Conservation (phyloP, 2,329 filamentous ascomycete species). For the Penicillium rolfsii region DNA sequence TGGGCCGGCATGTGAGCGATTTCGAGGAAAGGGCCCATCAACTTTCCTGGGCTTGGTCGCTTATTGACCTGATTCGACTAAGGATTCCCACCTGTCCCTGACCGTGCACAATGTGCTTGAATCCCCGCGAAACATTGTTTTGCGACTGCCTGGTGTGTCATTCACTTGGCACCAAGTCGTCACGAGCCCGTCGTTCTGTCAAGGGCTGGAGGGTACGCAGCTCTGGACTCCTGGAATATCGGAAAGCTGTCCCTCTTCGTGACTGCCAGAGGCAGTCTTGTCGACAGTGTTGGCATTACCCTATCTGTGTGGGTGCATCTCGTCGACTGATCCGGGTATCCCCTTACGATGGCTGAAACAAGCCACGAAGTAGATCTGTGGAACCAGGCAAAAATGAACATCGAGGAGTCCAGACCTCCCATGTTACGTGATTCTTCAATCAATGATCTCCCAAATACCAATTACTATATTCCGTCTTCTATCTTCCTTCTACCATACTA, state of each 20-base stretch:
- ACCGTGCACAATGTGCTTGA: not conserved
- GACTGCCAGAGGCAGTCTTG: not conserved
- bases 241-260: not conserved
- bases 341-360: not conserved
- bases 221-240: not conserved
- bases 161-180: not conserved
- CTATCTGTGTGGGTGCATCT: not conserved
- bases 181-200: not conserved
- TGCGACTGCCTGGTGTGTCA: not conserved
- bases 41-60: not conserved
- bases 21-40: not conserved
- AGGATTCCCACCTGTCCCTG: not conserved
- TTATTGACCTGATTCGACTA: not conserved
- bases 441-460: not conserved
- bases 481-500: not conserved
- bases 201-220: not conserved
- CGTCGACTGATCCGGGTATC: not conserved
- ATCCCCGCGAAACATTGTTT: not conserved
- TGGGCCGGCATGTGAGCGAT: conserved; percentile 83
- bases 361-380: not conserved
- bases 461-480: not conserved
- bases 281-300: not conserved
- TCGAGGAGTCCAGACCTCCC: not conserved
- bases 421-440: not conserved
- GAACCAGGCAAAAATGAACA: not conserved